phyloP scores from a whole-genome alignment of 495 filamentous ascomycete genomes.

The Rusavskia elegans region DNA sequence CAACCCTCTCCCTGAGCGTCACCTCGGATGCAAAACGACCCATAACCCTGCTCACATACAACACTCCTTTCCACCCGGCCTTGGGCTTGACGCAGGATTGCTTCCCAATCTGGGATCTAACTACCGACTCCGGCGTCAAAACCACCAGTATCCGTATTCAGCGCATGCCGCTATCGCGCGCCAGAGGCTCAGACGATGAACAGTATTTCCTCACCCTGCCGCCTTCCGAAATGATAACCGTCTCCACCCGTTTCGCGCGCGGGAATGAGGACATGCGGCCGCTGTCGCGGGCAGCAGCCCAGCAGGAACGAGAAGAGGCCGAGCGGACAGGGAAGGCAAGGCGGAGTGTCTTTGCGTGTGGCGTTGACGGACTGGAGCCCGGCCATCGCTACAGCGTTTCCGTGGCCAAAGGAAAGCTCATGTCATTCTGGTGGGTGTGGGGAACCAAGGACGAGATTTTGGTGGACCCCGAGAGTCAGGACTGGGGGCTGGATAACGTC shows the following conservation, averaged over 20 bases:
- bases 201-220: background rate
- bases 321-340: conserved; percentile 2
- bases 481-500: conserved; percentile 15
- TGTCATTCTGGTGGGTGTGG: conserved; percentile 5
- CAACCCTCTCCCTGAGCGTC: conserved; percentile 2
- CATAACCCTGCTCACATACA: conserved; percentile 4
- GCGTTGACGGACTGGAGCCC: conserved; percentile 5
- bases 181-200: background rate
- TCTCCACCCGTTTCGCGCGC: conserved; percentile 1
- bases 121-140: background rate
- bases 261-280: background rate
- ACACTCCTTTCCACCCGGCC: conserved; percentile 2
- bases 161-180: conserved; percentile 3
- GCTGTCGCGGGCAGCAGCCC: conserved; percentile 2
- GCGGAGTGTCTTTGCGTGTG: background rate
- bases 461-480: conserved; percentile 13
- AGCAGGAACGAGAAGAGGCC: conserved; percentile 17
- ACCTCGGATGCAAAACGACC: conserved; percentile 1
- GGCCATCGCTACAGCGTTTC: conserved; percentile 4
- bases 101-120: conserved; percentile 4
- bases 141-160: background rate
- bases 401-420: conserved; percentile 1
- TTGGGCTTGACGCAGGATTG: background rate
- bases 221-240: background rate
- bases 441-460: conserved; percentile 14